Conservation (phyloP, 257 asterid species). For the Penstemon eatonii region DNA sequence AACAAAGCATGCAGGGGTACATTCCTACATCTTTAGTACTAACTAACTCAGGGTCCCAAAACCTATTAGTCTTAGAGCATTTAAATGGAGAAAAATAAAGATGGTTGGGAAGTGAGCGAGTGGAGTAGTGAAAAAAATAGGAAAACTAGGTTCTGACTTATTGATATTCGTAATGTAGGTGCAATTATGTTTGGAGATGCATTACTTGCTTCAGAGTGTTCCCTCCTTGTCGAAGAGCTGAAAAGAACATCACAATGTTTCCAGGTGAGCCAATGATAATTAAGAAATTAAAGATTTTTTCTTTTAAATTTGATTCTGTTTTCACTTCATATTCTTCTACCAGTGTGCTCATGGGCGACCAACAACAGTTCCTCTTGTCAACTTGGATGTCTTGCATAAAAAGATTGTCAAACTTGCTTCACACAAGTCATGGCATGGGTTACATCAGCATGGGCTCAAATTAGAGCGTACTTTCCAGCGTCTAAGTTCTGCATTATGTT, state of each 20-base stretch:
- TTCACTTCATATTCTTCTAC: conserved; percentile 12
- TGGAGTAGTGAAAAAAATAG: background rate
- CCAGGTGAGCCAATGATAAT: conserved; percentile 61
- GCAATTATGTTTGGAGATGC: conserved; percentile 98
- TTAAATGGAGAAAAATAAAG: background rate
- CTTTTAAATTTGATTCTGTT: background rate
- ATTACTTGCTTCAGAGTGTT: conserved; percentile 86
- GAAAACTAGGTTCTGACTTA: conserved; percentile 3
- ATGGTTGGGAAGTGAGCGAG: background rate
- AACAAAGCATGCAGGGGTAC: conserved; percentile 96
- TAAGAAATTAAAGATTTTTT: conserved; percentile 13
- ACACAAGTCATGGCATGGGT: conserved; percentile 66
- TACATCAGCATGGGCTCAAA: conserved; percentile 55
- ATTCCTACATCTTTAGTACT: conserved; percentile 18
- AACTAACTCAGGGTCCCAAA: background rate
- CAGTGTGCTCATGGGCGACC: conserved; percentile 99
- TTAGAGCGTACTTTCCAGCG: conserved; percentile 55
- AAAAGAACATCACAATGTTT: conserved; percentile 83
- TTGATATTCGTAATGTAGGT: conserved; percentile 42
- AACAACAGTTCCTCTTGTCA: conserved; percentile 82
- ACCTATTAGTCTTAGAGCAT: background rate
- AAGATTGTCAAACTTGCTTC: conserved; percentile 53
- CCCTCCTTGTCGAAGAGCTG: conserved; percentile 89
- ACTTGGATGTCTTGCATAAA: conserved; percentile 58
- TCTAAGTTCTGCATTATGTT: conserved; percentile 44